Evolutionary conservation across 2,329 filamentous ascomycete species (phyloP).

Genomic region (Pestalotiopsis sp.): DNA sequence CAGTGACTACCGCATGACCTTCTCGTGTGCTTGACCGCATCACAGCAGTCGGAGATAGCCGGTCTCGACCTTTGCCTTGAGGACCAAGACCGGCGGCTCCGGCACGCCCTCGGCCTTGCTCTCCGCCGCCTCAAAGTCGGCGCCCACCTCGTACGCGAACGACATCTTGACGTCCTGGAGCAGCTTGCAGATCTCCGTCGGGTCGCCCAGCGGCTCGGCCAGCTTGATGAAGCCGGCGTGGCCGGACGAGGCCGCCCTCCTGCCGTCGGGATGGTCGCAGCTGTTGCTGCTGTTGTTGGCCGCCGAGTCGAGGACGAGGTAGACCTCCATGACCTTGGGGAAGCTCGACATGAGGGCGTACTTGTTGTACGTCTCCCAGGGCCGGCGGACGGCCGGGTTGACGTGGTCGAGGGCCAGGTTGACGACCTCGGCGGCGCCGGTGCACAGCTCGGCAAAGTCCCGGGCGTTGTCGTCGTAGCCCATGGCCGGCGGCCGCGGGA

Average conservation of each 20-base stretch:
- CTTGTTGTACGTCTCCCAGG: slow-evolving; percentile 56
- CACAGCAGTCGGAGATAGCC: slow-evolving; percentile 13
- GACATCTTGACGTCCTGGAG: slow-evolving; percentile 31
- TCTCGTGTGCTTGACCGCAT: background rate
- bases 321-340: slow-evolving; percentile 38
- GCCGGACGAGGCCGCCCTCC: background rate
- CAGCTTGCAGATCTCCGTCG: slow-evolving; percentile 19
- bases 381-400: slow-evolving; percentile 42
- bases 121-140: slow-evolving; percentile 23
- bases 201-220: slow-evolving; percentile 15
- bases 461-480: slow-evolving; percentile 44
- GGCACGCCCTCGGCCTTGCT: slow-evolving; percentile 17
- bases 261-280: background rate
- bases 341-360: slow-evolving; percentile 46
- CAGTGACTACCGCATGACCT: background rate
- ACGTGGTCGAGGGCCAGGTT: slow-evolving; percentile 50
- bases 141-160: slow-evolving; percentile 32
- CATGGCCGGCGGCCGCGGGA: slow-evolving; percentile 39
- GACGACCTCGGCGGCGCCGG: slow-evolving; percentile 35
- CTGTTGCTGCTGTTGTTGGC: too few relatives aligned
- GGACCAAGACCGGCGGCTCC: slow-evolving; percentile 27
- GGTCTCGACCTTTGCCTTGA: slow-evolving; percentile 26
- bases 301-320: slow-evolving; percentile 33
- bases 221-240: slow-evolving; percentile 15
- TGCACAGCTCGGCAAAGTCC: slow-evolving; percentile 41